phyloP scores from a whole-genome alignment of 2,329 filamentous ascomycete species.

The Colletotrichum sp. region DNA sequence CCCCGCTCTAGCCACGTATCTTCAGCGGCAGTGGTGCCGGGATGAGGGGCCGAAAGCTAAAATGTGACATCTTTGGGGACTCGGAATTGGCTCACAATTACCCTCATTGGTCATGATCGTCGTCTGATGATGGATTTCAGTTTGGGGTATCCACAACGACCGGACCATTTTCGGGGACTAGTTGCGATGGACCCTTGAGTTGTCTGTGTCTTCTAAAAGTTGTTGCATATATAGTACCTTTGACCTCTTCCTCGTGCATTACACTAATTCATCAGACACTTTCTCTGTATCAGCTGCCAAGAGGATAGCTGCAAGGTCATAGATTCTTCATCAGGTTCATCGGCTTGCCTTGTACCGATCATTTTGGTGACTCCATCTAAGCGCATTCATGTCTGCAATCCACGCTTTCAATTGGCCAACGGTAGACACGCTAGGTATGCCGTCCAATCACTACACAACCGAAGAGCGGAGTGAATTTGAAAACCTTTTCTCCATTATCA shows the following conservation, averaged over 20 bases:
- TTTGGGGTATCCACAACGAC: not conserved
- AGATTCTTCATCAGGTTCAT: not conserved
- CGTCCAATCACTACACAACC: not conserved
- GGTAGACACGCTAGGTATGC: not conserved
- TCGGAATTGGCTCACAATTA: not conserved
- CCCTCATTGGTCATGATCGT: not conserved
- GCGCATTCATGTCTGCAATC: not conserved
- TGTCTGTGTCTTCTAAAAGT: not conserved
- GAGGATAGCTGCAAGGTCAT: not conserved
- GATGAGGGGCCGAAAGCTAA: not conserved
- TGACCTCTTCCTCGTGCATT: no score
- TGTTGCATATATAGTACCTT: not conserved
- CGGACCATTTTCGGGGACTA: not conserved
- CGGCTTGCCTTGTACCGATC: not conserved
- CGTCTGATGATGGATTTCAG: not conserved
- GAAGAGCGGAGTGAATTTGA: not conserved
- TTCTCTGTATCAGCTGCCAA: not conserved
- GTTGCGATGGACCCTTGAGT: not conserved
- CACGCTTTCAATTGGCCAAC: not conserved
- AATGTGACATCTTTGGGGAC: fast-evolving
- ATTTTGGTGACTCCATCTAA: not conserved
- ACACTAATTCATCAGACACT: no score
- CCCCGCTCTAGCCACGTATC: not conserved
- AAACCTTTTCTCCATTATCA: not conserved
- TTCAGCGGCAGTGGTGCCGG: not conserved